Conservation (phyloP, 345 rosid species). For the Eucalyptus curtisii region DNA sequence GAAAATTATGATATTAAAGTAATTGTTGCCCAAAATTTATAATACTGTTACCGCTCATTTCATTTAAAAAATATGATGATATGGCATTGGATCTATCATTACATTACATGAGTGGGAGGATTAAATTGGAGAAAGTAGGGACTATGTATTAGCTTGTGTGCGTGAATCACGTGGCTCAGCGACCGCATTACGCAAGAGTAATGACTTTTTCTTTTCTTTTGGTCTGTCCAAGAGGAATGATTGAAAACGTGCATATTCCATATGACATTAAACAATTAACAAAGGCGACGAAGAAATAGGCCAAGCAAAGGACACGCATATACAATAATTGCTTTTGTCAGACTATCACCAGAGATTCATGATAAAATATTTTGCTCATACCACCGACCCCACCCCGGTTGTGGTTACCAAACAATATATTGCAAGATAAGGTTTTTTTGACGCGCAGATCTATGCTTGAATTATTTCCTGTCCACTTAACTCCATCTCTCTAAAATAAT, state of each 20-base stretch:
- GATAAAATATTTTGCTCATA: background rate
- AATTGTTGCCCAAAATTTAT: fast-evolving
- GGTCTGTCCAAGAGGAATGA: background rate
- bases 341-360: background rate
- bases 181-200: background rate
- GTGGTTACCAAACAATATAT: background rate
- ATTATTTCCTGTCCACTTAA: background rate
- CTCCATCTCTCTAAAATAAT: background rate
- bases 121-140: background rate
- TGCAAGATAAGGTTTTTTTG: fast-evolving
- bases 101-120: background rate
- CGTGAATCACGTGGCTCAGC: background rate
- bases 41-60: fast-evolving
- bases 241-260: background rate
- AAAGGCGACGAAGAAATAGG: background rate
- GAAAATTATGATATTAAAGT: fast-evolving
- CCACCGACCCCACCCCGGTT: background rate
- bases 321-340: background rate
- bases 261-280: background rate
- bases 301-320: background rate
- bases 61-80: background rate
- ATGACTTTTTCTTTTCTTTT: background rate
- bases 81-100: fast-evolving
- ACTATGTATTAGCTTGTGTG: background rate
- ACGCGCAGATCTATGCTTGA: background rate